phyloP scores from a whole-genome alignment of 2,329 filamentous ascomycete species.

The Dichotomopilus funicola region DNA sequence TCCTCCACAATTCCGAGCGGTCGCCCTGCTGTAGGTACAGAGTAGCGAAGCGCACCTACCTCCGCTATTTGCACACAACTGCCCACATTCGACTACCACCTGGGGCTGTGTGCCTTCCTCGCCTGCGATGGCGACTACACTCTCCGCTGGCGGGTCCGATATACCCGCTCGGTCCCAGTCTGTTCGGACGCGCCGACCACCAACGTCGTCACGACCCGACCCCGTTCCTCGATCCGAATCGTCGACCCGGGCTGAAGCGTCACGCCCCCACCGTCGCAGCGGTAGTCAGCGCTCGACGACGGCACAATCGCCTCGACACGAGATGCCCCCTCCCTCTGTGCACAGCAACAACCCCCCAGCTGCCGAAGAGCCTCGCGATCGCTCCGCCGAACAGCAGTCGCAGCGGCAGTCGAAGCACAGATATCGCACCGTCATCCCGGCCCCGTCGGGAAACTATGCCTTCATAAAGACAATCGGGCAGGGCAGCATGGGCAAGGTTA shows the following conservation, averaged over 20 bases:
- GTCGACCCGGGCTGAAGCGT: conserved; percentile 23
- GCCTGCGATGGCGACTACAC: conserved; percentile 22
- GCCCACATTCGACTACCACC: background rate
- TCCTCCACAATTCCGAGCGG: background rate
- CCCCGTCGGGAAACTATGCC: conserved; percentile 86
- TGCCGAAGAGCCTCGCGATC: conserved; percentile 44
- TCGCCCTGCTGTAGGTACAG: too few species aligned
- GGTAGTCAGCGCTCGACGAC: conserved; percentile 40
- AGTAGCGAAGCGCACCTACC: background rate
- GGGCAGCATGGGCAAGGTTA: conserved; percentile 98
- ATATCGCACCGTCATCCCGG: conserved; percentile 76
- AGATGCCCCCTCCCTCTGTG: conserved; percentile 47
- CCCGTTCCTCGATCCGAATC: conserved; percentile 25
- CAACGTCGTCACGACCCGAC: conserved; percentile 22
- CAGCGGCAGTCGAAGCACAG: conserved; percentile 44
- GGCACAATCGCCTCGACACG: conserved; percentile 26
- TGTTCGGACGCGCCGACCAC: conserved; percentile 24
- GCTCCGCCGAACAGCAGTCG: conserved; percentile 36
- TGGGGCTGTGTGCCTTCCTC: conserved; percentile 1
- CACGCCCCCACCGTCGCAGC: conserved; percentile 28
- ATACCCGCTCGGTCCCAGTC: conserved; percentile 26
- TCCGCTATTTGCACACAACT: background rate
- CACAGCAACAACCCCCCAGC: conserved; percentile 43
- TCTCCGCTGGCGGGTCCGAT: conserved; percentile 20
- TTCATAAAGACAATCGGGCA: conserved; percentile 95